A percentile compares a stretch with the other conserved stretches of the same genome.
These are phyloP conservation scores for Chytridium lagenaria DNA, from an alignment of 371 early-diverging fungal species.

Conservation along the genomic window DNA sequence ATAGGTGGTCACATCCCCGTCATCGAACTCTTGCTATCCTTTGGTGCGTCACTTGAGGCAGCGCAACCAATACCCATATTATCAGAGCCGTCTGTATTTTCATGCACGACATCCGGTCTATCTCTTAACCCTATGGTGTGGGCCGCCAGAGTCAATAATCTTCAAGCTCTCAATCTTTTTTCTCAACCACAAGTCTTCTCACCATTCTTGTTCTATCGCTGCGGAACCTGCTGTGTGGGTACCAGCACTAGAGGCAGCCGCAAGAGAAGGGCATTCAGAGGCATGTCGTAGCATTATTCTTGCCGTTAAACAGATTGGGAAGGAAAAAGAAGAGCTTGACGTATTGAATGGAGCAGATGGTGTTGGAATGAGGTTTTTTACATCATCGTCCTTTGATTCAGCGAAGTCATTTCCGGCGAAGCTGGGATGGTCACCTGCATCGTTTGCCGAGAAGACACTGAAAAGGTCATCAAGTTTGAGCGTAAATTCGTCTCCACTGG, in stretches of 20 bases:
- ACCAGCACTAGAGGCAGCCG: conserved; percentile 6
- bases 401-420: not conserved
- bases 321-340: not conserved
- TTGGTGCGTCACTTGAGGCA: not conserved
- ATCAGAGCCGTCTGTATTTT: no score
- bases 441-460: not conserved
- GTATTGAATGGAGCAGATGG: not conserved
- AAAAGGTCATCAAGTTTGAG: not conserved
- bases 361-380: not conserved
- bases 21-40: not conserved
- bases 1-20: conserved; percentile 9
- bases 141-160: conserved; percentile 4
- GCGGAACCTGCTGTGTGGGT: not conserved
- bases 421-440: not conserved
- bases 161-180: not conserved
- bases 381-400: not conserved
- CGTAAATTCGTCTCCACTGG: not conserved
- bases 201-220: not conserved
- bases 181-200: not conserved
- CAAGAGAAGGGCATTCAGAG: not conserved
- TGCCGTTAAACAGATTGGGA: not conserved
- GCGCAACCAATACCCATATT: not conserved
- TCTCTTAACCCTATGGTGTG: not conserved
- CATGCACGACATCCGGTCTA: not conserved
- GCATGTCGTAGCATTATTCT: not conserved